Evolutionary conservation across 2,329 filamentous ascomycete species (phyloP).

Genomic region (Conoideocrella luteorostrata): DNA sequence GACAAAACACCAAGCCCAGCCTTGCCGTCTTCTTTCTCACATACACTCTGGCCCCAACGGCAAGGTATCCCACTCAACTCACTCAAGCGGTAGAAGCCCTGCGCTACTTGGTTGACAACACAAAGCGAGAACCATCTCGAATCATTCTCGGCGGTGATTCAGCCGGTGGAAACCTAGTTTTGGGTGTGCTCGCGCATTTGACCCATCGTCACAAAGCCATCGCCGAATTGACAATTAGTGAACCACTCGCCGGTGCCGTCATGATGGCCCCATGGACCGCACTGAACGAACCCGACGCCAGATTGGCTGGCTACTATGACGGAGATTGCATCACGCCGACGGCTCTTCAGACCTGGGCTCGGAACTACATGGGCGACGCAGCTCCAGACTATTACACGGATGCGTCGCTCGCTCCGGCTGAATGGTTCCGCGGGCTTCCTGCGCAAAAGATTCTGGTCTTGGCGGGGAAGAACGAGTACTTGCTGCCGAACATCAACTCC

Average conservation of each 20-base stretch:
- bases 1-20: constrained; percentile 6
- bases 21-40: constrained; percentile 15
- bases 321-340: constrained; percentile 10
- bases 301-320: constrained; percentile 7
- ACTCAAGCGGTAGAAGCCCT: constrained; percentile 14
- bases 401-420: constrained; percentile 10
- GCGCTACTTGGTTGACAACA: constrained; percentile 10
- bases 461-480: constrained; percentile 13
- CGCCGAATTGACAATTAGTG: constrained; percentile 7
- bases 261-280: constrained; percentile 14
- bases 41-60: constrained; percentile 13
- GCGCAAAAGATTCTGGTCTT: constrained; percentile 11
- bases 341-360: constrained; percentile 7
- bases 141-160: constrained; percentile 16
- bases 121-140: constrained; percentile 5
- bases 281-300: constrained; percentile 2
- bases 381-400: constrained; percentile 14
- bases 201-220: constrained; percentile 13
- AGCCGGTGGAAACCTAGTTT: constrained; percentile 13
- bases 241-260: constrained; percentile 10
- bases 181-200: constrained; percentile 15
- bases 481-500: constrained; percentile 12
- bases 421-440: constrained; percentile 14
- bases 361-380: constrained; percentile 10
- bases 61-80: constrained; percentile 15